phyloP scores from a whole-genome alignment of 306 rosid species.

The Dalbergia cochinchinensis region DNA sequence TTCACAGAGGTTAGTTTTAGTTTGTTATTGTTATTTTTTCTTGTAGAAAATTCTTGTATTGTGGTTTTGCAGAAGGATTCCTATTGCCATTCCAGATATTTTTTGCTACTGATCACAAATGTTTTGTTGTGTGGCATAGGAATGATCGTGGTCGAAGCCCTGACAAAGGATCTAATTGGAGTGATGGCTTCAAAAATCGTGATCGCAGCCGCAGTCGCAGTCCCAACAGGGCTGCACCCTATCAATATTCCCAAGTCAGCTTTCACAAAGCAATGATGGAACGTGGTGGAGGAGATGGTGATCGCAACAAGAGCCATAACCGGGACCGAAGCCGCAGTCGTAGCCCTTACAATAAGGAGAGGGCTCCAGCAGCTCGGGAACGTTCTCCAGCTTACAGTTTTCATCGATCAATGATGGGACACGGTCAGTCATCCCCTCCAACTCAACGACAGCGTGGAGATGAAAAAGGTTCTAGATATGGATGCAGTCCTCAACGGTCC shows the following conservation, averaged over 20 bases:
- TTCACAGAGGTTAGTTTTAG: constrained; percentile 66
- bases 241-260: constrained; percentile 58
- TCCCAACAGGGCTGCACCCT: constrained; percentile 56
- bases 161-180: constrained; percentile 63
- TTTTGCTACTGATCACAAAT: constrained; percentile 29
- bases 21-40: neutral
- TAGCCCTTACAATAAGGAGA: constrained; percentile 54
- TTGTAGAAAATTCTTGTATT: neutral
- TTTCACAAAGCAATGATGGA: constrained; percentile 85
- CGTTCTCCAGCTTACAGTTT: constrained; percentile 66
- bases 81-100: neutral
- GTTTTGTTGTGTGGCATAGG: constrained; percentile 55
- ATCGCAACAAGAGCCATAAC: constrained; percentile 53
- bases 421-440: constrained; percentile 45
- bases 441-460: constrained; percentile 36
- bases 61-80: neutral
- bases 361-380: constrained; percentile 48
- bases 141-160: constrained; percentile 77
- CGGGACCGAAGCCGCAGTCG: constrained; percentile 70
- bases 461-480: constrained; percentile 11
- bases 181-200: constrained; percentile 59
- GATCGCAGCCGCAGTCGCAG: constrained; percentile 83
- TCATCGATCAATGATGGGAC: constrained; percentile 70
- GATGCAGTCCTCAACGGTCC: constrained; percentile 22
- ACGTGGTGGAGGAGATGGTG: constrained; percentile 51